Evolutionary conservation across 306 rosid genomes (phyloP).

Genomic region (Malus fusca): DNA sequence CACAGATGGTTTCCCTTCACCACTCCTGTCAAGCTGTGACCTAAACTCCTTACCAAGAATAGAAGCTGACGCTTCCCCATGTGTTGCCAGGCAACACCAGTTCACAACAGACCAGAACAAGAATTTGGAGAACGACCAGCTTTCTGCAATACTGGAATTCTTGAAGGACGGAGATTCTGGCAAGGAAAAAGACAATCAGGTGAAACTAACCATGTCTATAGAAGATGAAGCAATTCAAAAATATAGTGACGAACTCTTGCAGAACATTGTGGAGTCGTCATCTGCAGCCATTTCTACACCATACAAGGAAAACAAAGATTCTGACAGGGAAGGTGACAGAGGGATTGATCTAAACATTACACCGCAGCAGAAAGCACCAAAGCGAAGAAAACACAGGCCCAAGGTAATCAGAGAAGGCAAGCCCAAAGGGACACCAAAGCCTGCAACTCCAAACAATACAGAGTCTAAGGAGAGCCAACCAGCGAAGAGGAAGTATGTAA

Average conservation of each 20-base stretch:
- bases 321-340: slow-evolving; percentile 27
- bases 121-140: slow-evolving; percentile 17
- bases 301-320: slow-evolving; percentile 21
- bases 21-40: slow-evolving; percentile 23
- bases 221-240: slow-evolving; percentile 38
- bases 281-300: slow-evolving; percentile 40
- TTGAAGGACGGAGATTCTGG: slow-evolving; percentile 33
- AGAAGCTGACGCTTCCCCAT: slow-evolving; percentile 26
- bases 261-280: slow-evolving; percentile 55
- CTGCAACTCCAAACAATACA: slow-evolving; percentile 30
- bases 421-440: slow-evolving; percentile 44
- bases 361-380: slow-evolving; percentile 57
- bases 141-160: slow-evolving; percentile 17
- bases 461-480: slow-evolving; percentile 31
- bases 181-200: slow-evolving; percentile 31
- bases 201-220: neutral
- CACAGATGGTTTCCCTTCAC: slow-evolving; percentile 41
- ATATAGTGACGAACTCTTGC: slow-evolving; percentile 43
- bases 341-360: slow-evolving; percentile 63
- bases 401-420: slow-evolving; percentile 73
- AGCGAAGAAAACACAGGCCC: slow-evolving; percentile 81
- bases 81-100: slow-evolving; percentile 29
- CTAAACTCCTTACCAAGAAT: slow-evolving; percentile 29
- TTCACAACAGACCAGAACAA: neutral
- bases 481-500: slow-evolving; percentile 56